A percentile compares a stretch with the other conserved stretches of the same genome.
Evolutionary conservation across 192 early-diverging fungal genomes (phyloP).

Genomic region (Linnemannia elongata): DNA sequence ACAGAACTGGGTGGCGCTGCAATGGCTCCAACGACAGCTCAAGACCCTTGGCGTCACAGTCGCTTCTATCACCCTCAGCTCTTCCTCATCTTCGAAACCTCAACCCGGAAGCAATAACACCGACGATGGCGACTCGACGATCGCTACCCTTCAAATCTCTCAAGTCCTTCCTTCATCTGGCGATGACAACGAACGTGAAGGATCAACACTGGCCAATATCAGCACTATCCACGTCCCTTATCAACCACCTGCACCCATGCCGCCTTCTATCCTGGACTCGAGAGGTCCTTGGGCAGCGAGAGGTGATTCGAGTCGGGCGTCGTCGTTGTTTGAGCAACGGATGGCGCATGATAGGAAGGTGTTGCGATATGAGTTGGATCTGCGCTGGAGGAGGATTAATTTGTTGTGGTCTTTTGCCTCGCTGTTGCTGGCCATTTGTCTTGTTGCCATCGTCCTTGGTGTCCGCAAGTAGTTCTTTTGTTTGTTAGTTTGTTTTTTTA

Average conservation of each 20-base stretch:
- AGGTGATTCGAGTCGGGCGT: not conserved
- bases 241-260: not conserved
- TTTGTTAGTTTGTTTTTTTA: not conserved
- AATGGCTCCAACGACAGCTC: conserved; percentile 23
- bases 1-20: not conserved
- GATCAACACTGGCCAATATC: conserved; percentile 4
- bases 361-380: conserved; percentile 33
- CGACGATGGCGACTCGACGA: not conserved
- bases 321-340: conserved; percentile 34
- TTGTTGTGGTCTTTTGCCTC: conserved; percentile 33
- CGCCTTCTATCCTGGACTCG: not conserved
- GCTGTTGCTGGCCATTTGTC: conserved; percentile 29
- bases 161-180: not conserved
- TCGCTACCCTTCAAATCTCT: conserved; percentile 2
- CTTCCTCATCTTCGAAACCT: not conserved
- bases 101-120: not conserved
- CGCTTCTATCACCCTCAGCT: conserved; percentile 18
- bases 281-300: conserved; percentile 38
- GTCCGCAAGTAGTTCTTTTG: not conserved
- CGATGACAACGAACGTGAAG: conserved; percentile 18
- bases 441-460: conserved; percentile 15
- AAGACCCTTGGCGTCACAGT: conserved; percentile 12
- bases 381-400: conserved; percentile 38
- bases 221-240: conserved; percentile 13
- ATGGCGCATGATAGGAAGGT: conserved; percentile 32